These are phyloP conservation scores for Boletus rex-veris DNA, from an alignment of 768 basidiomycete genomes.

Conservation along the genomic window DNA sequence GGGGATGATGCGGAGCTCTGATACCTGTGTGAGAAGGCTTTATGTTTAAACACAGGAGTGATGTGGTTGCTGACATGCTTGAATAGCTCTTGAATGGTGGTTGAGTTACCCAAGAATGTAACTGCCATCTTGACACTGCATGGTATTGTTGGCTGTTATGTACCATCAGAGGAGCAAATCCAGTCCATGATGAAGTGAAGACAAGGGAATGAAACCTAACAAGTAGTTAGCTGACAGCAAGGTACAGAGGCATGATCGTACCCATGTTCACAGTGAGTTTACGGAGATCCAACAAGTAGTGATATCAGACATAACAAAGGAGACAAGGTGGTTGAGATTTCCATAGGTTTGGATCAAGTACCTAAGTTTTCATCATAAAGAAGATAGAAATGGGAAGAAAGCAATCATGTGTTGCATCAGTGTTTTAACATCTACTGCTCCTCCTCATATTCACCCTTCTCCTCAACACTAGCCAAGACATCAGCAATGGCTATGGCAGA, in stretches of 20 bases:
- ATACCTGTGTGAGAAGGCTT: constrained; percentile 99
- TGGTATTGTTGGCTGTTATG: too few species aligned
- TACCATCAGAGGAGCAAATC: too few species aligned
- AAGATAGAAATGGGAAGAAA: constrained; percentile 13
- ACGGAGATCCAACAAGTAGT: too few species aligned
- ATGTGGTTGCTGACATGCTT: constrained; percentile 98
- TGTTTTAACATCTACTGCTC: constrained; percentile 48
- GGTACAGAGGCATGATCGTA: too few species aligned
- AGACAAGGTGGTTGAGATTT: too few species aligned
- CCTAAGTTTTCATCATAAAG: constrained; percentile 36
- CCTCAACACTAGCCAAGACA: constrained; percentile 58
- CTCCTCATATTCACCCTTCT: constrained; percentile 88
- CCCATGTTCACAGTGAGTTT: too few species aligned
- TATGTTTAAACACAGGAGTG: constrained; percentile 98
- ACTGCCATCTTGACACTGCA: constrained; percentile 62
- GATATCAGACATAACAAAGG: too few species aligned
- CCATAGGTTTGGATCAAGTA: constrained; percentile 4
- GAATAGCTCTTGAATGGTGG: constrained; percentile 97
- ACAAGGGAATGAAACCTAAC: too few species aligned
- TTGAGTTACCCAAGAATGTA: constrained; percentile 97
- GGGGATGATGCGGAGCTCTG: too few species aligned
- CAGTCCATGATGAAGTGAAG: too few species aligned
- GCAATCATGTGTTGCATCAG: constrained; percentile 14
- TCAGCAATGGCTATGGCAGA: constrained; percentile 8
- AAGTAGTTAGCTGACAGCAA: too few species aligned